Percentiles rank a stretch among this genome's conserved stretches.
These are phyloP conservation scores for Hanseniaspora gamundiae DNA, from an alignment of 1,139 yeast genomes.

Conservation along the genomic window DNA sequence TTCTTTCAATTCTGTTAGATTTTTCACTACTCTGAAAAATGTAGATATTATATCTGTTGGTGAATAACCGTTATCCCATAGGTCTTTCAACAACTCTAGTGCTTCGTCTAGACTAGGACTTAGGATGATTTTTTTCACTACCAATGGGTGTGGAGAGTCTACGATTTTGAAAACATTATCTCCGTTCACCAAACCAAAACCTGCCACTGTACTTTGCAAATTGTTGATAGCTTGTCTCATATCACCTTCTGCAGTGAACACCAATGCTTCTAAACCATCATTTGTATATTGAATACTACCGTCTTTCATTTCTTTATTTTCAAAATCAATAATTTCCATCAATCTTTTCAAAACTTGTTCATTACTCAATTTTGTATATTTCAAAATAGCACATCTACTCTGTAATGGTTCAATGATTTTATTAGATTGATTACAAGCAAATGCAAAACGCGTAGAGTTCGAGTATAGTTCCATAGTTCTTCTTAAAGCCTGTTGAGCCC, in stretches of 20 bases:
- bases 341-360: constrained; percentile 74
- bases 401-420: constrained; percentile 95
- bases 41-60: constrained; percentile 90
- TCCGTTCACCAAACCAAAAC: constrained; percentile 80
- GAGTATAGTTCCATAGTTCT: constrained; percentile 96
- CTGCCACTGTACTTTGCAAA: constrained; percentile 86
- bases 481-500: constrained; percentile 95
- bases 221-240: constrained; percentile 98
- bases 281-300: constrained; percentile 54
- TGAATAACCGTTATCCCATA: constrained; percentile 88
- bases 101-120: constrained; percentile 57
- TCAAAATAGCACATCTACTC: constrained; percentile 87
- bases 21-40: constrained; percentile 76
- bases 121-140: constrained; percentile 62
- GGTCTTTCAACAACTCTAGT: constrained; percentile 44
- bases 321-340: constrained; percentile 57
- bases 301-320: constrained; percentile 25
- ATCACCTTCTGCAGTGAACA: constrained; percentile 97
- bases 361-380: constrained; percentile 72
- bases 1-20: constrained; percentile 56
- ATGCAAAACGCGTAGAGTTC: constrained; percentile 89
- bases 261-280: constrained; percentile 85
- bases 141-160: constrained; percentile 91
- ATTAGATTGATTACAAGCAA: constrained; percentile 90
- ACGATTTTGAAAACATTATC: constrained; percentile 91